These are phyloP conservation scores for Ogataea ganodermae DNA, from an alignment of 805 yeast species.

Conservation along the genomic window DNA sequence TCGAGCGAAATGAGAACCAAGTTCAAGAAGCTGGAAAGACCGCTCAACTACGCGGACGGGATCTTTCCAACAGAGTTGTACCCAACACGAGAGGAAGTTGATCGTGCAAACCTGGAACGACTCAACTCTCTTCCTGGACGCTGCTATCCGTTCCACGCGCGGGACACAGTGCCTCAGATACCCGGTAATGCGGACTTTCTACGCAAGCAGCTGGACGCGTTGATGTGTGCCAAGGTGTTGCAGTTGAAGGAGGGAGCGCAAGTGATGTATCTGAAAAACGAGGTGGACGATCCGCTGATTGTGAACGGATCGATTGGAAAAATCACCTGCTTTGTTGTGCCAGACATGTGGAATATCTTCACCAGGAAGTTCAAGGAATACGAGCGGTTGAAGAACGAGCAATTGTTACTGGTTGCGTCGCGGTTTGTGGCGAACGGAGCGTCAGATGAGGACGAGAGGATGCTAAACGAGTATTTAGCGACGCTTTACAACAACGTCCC, in stretches of 20 bases:
- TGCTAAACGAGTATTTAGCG: constrained; percentile 22
- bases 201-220: constrained; percentile 34
- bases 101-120: constrained; percentile 62
- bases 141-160: constrained; percentile 44
- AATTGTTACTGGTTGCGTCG: constrained; percentile 19
- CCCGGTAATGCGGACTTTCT: constrained; percentile 13
- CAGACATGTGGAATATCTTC: constrained; percentile 29
- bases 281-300: constrained; percentile 56
- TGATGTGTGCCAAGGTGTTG: constrained; percentile 71
- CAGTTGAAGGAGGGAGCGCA: constrained; percentile 83
- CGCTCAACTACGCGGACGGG: constrained; percentile 64
- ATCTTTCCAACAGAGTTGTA: constrained; percentile 87
- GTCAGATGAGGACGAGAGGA: constrained; percentile 19
- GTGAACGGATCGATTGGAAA: constrained; percentile 93
- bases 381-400: constrained; percentile 20
- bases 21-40: constrained; percentile 59
- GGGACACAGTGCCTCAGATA: constrained; percentile 37
- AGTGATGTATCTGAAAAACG: constrained; percentile 88
- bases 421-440: constrained; percentile 17
- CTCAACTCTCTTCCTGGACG: constrained; percentile 52
- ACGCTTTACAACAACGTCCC: constrained; percentile 7
- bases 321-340: constrained; percentile 55
- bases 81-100: constrained; percentile 86
- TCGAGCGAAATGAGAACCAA: constrained; percentile 46
- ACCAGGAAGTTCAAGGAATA: constrained; percentile 29